Base-by-base conservation (phyloP, 176 grass and related monocot genomes). In the Poa annua region DNA sequence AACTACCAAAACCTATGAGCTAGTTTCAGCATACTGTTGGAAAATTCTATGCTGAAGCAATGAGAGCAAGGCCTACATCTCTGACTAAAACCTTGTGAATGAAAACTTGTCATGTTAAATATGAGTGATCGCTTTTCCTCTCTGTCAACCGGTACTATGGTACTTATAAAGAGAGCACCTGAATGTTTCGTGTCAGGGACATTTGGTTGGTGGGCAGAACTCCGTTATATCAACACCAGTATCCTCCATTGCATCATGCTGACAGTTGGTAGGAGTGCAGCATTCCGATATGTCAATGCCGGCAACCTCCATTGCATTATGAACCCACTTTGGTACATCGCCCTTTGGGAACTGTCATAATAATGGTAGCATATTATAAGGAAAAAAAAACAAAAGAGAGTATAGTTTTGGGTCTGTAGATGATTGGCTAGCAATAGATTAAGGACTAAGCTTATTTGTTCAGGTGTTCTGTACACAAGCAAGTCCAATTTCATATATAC, bases 281-380 rank as follows among this genome's bases (percentile, higher is more conserved):
- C 96, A 95, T 24, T 88, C 75, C 2, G 92, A 95, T 76, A 95
- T 95, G 89, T 98, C 92, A 47, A 98, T 85, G 71, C 91, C 96
- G 38, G 96, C 92, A 24, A 93, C 96, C 70, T 95, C 96, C 96
- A 98, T 98, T 41, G 92, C 92, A 73, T 98, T 98, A 51, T 83
- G 86, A 42, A 98, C 92, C 96, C 96, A 98, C 61, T 92, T 79
- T 11, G 96, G 96, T 21, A 98, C 89, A 38, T 95, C 85, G 1
- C 96, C 96, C 83, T 90, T 93, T 2, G 96, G 92, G 59, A 98
- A 95, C 96, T 98, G 89, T 49, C 53, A 78, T 39, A 20, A 76
- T 61, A 8, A 3, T 73, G 72, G 21, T 56, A 71, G 29, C 14
- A 19, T 64, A 87, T 39, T 6, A 36, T 42, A 59, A 35, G 2